Evolutionary conservation across 1,284 basidiomycete species (phyloP).

Genomic region (Athelia sp.): DNA sequence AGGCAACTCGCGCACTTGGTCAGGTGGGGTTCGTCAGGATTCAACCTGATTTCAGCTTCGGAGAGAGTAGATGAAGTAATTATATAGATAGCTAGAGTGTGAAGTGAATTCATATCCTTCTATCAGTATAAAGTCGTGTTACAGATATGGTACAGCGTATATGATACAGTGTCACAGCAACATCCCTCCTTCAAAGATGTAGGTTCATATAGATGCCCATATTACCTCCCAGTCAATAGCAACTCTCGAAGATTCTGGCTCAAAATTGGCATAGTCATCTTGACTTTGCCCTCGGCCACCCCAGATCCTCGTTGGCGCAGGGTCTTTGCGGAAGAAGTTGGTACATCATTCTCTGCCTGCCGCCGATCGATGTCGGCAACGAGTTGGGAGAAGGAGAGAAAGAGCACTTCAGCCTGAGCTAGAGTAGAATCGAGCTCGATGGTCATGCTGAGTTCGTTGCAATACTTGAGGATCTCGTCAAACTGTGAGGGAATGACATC

Average conservation of each 20-base stretch:
- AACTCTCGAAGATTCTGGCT: slow-evolving; percentile 57
- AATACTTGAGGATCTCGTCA: slow-evolving; percentile 89
- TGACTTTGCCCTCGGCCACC: slow-evolving; percentile 17
- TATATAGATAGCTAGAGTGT: too few relatives aligned
- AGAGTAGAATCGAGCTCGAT: slow-evolving; percentile 91
- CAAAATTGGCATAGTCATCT: slow-evolving; percentile 35
- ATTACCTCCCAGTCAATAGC: slow-evolving; percentile 35
- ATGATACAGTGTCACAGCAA: too few relatives aligned
- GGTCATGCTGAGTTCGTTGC: slow-evolving; percentile 90
- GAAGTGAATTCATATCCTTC: too few relatives aligned
- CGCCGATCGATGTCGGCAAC: slow-evolving; percentile 84
- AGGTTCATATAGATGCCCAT: too few relatives aligned
- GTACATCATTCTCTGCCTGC: slow-evolving; percentile 42
- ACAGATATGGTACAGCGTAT: too few relatives aligned
- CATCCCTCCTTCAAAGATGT: too few relatives aligned
- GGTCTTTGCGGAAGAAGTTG: slow-evolving; percentile 12
- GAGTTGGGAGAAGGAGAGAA: slow-evolving; percentile 80
- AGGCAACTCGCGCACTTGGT: too few relatives aligned
- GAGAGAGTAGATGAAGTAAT: too few relatives aligned
- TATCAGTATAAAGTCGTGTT: too few relatives aligned
- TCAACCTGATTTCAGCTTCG: too few relatives aligned
- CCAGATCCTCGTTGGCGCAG: slow-evolving; percentile 21
- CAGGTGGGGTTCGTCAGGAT: too few relatives aligned
- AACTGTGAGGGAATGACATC: slow-evolving; percentile 41
- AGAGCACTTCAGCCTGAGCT: slow-evolving; percentile 91